Percentiles rank a stretch among this genome's conserved stretches.
Evolutionary conservation across 2,329 filamentous ascomycete species (phyloP).

Genomic region (Penicillium hordei): DNA sequence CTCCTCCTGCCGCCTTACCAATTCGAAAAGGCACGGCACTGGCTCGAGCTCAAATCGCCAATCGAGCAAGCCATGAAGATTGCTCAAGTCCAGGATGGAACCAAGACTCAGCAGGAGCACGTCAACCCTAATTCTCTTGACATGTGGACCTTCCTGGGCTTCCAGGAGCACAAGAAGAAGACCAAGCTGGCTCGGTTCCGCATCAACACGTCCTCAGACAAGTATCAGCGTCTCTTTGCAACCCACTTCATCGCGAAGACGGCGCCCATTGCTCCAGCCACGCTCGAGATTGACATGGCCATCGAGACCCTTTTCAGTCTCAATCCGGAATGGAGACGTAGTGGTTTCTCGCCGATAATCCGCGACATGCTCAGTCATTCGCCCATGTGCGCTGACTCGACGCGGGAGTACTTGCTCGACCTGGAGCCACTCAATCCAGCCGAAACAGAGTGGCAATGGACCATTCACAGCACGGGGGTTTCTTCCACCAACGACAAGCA

Average conservation of each 20-base stretch:
- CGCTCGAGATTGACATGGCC: slow-evolving; percentile 40
- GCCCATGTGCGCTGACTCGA: background rate
- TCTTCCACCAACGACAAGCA: too few species aligned
- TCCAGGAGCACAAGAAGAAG: background rate
- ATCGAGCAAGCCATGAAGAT: too few species aligned
- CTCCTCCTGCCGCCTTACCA: too few species aligned
- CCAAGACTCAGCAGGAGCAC: too few species aligned
- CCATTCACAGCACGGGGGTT: too few species aligned
- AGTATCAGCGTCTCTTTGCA: background rate
- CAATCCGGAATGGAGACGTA: slow-evolving; percentile 23
- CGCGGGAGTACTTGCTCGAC: background rate
- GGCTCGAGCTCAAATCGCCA: too few species aligned
- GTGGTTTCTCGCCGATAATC: background rate
- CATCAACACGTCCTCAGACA: background rate
- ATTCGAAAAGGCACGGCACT: too few species aligned
- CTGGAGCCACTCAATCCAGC: background rate
- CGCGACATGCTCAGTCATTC: background rate
- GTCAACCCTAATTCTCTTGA: too few species aligned
- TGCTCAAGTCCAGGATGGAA: too few species aligned
- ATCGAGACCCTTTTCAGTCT: slow-evolving; percentile 37
- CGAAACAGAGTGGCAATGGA: background rate
- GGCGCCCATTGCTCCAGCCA: slow-evolving; percentile 43
- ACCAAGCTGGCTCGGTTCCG: background rate
- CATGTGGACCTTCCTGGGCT: background rate
- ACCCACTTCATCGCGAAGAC: slow-evolving; percentile 34